These are phyloP conservation scores for Microglena sp. DNA, from an alignment of 139 green algal species.

Conservation along the genomic window DNA sequence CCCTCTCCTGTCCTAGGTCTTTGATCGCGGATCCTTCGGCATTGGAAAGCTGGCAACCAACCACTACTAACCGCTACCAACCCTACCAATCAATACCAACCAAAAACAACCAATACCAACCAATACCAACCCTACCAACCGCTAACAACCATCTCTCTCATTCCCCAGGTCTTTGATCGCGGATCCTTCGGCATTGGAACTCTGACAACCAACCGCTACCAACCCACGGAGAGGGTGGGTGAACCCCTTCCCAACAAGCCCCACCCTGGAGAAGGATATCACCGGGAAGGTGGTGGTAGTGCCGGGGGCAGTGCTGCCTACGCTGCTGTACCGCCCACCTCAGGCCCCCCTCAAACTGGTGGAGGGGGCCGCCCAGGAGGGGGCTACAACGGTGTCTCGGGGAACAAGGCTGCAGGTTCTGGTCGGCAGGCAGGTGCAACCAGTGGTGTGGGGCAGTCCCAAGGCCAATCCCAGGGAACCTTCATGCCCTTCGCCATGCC, in stretches of 20 bases:
- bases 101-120: too few relatives aligned
- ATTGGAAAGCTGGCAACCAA: constrained; percentile 45
- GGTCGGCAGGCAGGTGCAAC: too few relatives aligned
- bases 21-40: constrained; percentile 52
- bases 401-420: background rate
- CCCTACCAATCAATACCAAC: too few relatives aligned
- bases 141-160: too few relatives aligned
- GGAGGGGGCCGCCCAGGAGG: background rate
- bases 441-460: background rate
- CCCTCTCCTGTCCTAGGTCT: too few relatives aligned
- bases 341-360: background rate
- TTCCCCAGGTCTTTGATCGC: constrained; percentile 61
- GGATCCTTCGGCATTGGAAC: constrained; percentile 55
- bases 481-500: constrained; percentile 37
- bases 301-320: background rate
- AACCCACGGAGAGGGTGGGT: constrained; percentile 42
- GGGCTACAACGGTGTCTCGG: background rate
- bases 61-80: too few relatives aligned
- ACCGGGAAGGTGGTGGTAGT: background rate
- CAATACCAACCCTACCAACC: too few relatives aligned
- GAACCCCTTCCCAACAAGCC: constrained; percentile 24
- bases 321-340: too few relatives aligned
- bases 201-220: constrained; percentile 40
- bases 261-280: background rate
- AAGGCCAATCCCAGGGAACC: background rate